Base-by-base conservation (phyloP, 768 basidiomycete species). In the Collybia nuda region DNA sequence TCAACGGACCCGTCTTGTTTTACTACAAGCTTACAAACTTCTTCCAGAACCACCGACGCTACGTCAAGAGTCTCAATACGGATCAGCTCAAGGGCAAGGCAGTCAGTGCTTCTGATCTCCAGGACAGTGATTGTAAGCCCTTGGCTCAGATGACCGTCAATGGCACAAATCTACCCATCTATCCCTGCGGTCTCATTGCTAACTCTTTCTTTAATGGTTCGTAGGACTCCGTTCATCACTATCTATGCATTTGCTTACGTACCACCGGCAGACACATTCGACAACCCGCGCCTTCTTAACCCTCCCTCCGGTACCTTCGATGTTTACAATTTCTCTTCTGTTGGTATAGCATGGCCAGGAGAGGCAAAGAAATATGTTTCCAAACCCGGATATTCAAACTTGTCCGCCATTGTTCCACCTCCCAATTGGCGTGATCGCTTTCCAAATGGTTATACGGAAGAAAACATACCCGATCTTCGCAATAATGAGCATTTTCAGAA, bases 1-100 rank as follows among this genome's bases (percentile, higher is more conserved):
- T 99, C 26, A 68, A 78, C 8, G 70, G 80, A 14, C 76, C 86
- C 21, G 88, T 98, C 11, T 83, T 99, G 61, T 76, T 98, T 57
- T 99, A 99, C 75, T 99, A 98, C 81, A 93, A 93, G 71, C 80
- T 92, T 65, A 93, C 90, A 42, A 94, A 94, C 73, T 96, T 95
- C 73, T 98, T 84, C 73, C 96, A 99, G 78, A 99, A 99, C 68
- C 97, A 99, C 66, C 86, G 97, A 28, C 84, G 97, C 63, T 99
- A 98, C 63, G 97, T 98, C 48, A 89, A 94, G 75, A 94, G 91
- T 64, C 71, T 91, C 38, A 82, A 94, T 63, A 77, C 86, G 11
- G 76, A 87, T 57, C 97, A 99, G 67, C 79, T 99, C 48, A 82
- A 83, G 64, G 97, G 97, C 40, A 73, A 86, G 28, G 67, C 66